Percentiles rank a stretch among this genome's conserved stretches.
Evolutionary conservation across 2,329 filamentous ascomycete species (phyloP).

Genomic region (Pseudogymnoascus destructans): DNA sequence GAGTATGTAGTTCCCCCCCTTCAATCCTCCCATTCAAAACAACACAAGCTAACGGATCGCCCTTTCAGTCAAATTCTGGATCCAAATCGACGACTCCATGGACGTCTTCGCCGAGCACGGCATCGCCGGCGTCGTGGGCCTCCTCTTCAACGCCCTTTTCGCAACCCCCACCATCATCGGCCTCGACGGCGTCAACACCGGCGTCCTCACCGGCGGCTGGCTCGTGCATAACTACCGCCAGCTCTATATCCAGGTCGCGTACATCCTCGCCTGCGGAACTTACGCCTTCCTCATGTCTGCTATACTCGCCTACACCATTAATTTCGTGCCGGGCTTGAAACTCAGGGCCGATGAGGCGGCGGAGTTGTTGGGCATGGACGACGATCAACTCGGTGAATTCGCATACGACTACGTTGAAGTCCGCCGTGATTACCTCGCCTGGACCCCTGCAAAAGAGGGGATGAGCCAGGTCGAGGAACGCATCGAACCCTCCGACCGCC

Average conservation of each 20-base stretch:
- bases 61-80: conserved; percentile 32
- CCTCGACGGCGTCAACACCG: conserved; percentile 64
- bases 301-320: conserved; percentile 59
- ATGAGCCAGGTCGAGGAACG: conserved; percentile 40
- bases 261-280: conserved; percentile 50
- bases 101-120: conserved; percentile 62
- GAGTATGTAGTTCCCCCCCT: conserved; percentile 27
- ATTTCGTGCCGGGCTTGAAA: conserved; percentile 63
- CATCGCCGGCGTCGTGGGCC: conserved; percentile 54
- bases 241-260: conserved; percentile 69
- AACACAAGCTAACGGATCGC: conserved; percentile 13
- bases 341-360: conserved; percentile 71
- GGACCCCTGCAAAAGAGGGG: conserved; percentile 63
- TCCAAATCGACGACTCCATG: conserved; percentile 57
- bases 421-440: conserved; percentile 74
- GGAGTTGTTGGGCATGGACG: conserved; percentile 77
- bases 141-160: conserved; percentile 63
- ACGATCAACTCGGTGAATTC: conserved; percentile 82
- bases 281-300: conserved; percentile 66
- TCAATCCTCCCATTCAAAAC: no score
- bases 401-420: conserved; percentile 87
- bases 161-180: conserved; percentile 57
- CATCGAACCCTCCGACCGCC: conserved; percentile 49
- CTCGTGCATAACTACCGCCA: conserved; percentile 61
- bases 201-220: conserved; percentile 51